phyloP scores from a whole-genome alignment of 768 basidiomycete genomes.

The Trametes maxima region DNA sequence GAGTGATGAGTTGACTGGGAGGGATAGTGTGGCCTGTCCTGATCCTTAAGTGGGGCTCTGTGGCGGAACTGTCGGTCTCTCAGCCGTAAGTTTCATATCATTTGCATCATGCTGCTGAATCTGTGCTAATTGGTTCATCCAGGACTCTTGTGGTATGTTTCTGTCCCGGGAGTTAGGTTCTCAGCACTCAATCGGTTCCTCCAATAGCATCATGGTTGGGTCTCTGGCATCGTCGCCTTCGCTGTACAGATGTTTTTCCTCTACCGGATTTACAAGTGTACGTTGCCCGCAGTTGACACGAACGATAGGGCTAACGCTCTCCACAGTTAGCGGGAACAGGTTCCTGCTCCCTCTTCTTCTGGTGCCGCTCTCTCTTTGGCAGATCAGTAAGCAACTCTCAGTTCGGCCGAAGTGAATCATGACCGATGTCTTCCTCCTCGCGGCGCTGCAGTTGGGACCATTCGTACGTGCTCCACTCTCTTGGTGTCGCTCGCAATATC shows the following conservation, averaged over 20 bases:
- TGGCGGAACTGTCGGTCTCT: background rate
- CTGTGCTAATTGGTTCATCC: background rate
- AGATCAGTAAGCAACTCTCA: no score
- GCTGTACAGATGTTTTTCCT: conserved; percentile 2
- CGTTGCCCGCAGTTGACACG: background rate
- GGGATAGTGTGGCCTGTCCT: background rate
- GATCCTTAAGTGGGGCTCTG: background rate
- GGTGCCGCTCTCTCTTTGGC: background rate
- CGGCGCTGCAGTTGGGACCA: no score
- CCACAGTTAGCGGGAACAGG: background rate
- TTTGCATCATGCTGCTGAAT: background rate
- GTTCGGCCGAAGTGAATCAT: no score
- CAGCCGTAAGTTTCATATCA: background rate
- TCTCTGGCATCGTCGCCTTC: background rate
- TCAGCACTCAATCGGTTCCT: background rate
- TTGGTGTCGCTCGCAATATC: no score
- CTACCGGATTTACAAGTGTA: background rate
- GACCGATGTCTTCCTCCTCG: no score
- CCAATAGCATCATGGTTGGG: background rate
- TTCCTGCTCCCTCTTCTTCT: background rate
- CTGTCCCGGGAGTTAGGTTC: background rate
- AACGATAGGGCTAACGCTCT: background rate
- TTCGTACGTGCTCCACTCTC: no score
- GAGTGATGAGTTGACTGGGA: background rate
- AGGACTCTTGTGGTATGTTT: background rate